These are phyloP conservation scores for Maudiozyma bulderi DNA, from an alignment of 805 yeast species.

Conservation along the genomic window DNA sequence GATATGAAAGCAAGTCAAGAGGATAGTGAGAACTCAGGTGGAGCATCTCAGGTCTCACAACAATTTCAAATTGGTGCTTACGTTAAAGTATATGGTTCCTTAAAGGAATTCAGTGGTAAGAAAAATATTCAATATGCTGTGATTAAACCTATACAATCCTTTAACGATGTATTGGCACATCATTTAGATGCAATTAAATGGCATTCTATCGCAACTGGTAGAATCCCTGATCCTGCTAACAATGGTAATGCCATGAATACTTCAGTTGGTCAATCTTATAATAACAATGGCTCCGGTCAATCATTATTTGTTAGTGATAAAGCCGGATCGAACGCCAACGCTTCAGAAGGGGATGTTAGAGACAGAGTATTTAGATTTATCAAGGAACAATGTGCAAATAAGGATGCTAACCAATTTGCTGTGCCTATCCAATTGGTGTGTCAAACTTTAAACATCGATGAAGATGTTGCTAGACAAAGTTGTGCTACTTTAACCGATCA, in stretches of 20 bases:
- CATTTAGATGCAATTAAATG: constrained; percentile 51
- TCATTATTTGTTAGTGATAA: constrained; percentile 39
- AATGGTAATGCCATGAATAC: background rate
- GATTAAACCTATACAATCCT: constrained; percentile 47
- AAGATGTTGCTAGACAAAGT: constrained; percentile 39
- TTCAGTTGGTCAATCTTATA: background rate
- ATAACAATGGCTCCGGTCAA: constrained; percentile 7
- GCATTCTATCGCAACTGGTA: constrained; percentile 49
- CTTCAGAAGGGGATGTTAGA: constrained; percentile 24
- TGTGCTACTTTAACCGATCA: constrained; percentile 52
- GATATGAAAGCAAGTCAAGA: constrained; percentile 26
- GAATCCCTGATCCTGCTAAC: constrained; percentile 17
- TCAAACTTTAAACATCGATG: constrained; percentile 43
- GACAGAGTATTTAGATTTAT: constrained; percentile 41
- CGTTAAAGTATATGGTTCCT: constrained; percentile 48
- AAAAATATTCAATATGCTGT: constrained; percentile 57
- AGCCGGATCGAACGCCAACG: constrained; percentile 22
- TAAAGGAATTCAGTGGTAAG: constrained; percentile 53
- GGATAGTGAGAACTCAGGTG: constrained; percentile 6
- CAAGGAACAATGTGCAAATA: constrained; percentile 36
- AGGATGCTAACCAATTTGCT: constrained; percentile 55
- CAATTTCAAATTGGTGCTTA: constrained; percentile 42
- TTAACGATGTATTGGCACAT: constrained; percentile 61
- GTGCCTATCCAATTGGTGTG: constrained; percentile 59
- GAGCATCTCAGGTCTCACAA: constrained; percentile 28